Percentiles rank a stretch among this genome's conserved stretches.
Conservation (phyloP, 495 filamentous ascomycete species). For the Poronia punctata region DNA sequence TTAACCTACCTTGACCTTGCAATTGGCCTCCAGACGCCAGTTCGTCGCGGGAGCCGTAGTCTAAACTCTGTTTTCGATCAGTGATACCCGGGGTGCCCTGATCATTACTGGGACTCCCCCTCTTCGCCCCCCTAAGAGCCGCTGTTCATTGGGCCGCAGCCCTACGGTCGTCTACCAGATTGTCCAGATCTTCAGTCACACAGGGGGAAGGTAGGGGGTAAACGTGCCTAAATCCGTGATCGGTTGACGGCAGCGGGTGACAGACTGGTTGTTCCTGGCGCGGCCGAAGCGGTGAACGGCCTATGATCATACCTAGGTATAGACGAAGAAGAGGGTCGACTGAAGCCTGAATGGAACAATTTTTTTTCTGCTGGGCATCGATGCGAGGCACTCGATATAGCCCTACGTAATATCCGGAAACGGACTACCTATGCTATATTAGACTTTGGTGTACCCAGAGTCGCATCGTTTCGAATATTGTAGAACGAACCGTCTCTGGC, state of each 20-base stretch:
- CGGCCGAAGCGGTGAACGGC: conserved; percentile 9
- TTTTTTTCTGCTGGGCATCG: conserved; percentile 9
- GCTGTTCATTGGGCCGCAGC: too few species aligned
- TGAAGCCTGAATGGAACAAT: too few species aligned
- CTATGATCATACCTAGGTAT: conserved; percentile 1
- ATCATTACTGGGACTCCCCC: too few species aligned
- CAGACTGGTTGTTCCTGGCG: conserved; percentile 2
- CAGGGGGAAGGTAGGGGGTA: neutral
- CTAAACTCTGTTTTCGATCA: conserved; percentile 10
- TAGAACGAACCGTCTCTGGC: conserved; percentile 4
- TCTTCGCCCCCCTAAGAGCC: too few species aligned
- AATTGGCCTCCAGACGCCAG: conserved; percentile 3
- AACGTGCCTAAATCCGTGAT: conserved; percentile 8
- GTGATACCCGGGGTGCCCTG: too few species aligned
- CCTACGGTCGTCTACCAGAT: too few species aligned
- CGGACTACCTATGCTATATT: neutral
- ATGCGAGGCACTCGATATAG: conserved; percentile 10
- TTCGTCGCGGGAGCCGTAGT: conserved; percentile 5
- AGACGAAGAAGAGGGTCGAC: too few species aligned
- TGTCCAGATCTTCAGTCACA: too few species aligned
- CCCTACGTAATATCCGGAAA: neutral
- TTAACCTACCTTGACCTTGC: conserved; percentile 5
- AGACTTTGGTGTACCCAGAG: too few species aligned
- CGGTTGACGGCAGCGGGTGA: conserved; percentile 19
- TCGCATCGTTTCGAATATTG: conserved; percentile 9